These are phyloP conservation scores for Trichosanthes truncata DNA, from an alignment of 306 rosid species.

Conservation along the genomic window DNA sequence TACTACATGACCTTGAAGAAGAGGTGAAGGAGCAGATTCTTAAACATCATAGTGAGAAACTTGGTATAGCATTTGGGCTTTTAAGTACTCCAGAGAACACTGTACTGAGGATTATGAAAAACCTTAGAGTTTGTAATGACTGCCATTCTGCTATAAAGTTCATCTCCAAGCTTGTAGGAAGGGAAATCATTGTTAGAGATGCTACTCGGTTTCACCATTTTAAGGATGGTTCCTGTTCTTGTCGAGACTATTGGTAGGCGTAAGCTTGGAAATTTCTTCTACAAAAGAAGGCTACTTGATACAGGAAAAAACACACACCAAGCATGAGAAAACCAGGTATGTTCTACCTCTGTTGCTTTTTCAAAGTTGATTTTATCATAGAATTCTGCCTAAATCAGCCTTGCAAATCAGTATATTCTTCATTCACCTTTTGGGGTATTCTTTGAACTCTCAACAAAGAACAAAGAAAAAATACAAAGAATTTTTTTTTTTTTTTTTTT, in stretches of 20 bases:
- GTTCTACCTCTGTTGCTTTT: neutral
- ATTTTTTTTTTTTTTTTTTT: no score
- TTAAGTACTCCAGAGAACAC: constrained; percentile 53
- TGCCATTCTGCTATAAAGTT: constrained; percentile 77
- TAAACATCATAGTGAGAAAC: constrained; percentile 73
- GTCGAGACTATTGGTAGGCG: constrained; percentile 69
- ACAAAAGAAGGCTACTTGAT: neutral
- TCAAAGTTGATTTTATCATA: neutral
- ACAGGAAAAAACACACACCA: neutral
- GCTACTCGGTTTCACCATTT: constrained; percentile 81
- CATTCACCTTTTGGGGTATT: neutral
- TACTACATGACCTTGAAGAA: constrained; percentile 62
- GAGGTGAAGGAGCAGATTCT: constrained; percentile 74
- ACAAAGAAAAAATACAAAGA: no score
- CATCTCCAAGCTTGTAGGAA: constrained; percentile 69
- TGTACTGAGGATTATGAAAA: constrained; percentile 64
- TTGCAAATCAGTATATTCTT: neutral
- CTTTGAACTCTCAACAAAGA: neutral
- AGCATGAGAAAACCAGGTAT: neutral
- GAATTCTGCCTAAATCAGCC: neutral
- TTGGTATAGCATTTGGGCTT: constrained; percentile 70
- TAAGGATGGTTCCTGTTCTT: constrained; percentile 67
- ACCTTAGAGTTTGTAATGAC: constrained; percentile 84
- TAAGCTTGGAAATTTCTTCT: neutral
- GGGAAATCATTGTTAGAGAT: constrained; percentile 77